phyloP scores from a whole-genome alignment of 2,329 filamentous ascomycete genomes.

The Emmonsia crescens region DNA sequence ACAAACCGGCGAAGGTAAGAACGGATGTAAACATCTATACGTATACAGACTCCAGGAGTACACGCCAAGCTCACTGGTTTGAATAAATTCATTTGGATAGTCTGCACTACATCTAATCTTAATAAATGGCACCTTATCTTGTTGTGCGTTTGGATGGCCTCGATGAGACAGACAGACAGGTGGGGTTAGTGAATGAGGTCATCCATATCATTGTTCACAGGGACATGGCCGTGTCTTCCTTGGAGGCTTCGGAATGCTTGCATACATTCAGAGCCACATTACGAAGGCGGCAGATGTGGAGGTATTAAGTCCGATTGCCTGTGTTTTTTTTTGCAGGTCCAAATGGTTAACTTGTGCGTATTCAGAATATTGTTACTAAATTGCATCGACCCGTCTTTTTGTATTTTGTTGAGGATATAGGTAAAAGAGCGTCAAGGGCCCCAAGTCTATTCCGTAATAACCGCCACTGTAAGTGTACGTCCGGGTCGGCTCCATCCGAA shows the following conservation, averaged over 20 bases:
- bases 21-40: no score
- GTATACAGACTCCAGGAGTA: no score
- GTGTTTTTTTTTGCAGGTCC: no score
- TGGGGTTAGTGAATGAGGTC: not conserved
- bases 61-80: no score
- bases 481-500: not conserved
- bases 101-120: no score
- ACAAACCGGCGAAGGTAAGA: no score
- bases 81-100: no score
- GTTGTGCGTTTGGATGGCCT: no score
- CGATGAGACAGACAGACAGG: not conserved
- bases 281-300: not conserved
- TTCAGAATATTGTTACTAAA: not conserved
- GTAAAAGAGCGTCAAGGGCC: not conserved
- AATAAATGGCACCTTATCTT: no score
- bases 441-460: not conserved
- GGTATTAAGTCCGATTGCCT: not conserved
- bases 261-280: no score
- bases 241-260: not conserved
- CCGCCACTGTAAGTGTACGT: no score
- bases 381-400: not conserved
- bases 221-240: not conserved
- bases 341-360: no score
- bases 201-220: not conserved
- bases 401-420: not conserved